Conservation (phyloP, 140 eudicot genomes). For the Erigeron philadelphicus region DNA sequence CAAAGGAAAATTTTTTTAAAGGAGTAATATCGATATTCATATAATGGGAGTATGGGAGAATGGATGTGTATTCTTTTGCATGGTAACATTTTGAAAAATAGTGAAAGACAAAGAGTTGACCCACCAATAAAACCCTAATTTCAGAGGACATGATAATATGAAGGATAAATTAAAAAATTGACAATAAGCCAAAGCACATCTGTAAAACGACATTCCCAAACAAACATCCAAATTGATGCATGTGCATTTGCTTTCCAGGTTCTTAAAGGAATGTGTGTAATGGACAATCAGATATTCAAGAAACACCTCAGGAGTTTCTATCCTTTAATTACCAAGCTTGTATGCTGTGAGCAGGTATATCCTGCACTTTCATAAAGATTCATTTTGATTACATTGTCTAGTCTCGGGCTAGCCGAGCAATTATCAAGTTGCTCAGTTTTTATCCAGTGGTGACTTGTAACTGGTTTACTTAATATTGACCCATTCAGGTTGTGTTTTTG, state of each 20-base stretch:
- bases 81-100: not conserved
- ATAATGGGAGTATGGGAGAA: not conserved
- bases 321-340: constrained; percentile 85
- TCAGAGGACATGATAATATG: not conserved
- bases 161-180: not conserved
- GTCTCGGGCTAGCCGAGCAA: not conserved
- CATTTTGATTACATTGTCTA: not conserved
- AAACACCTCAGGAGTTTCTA: constrained; percentile 83
- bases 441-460: not conserved
- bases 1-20: not conserved
- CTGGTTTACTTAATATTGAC: not conserved
- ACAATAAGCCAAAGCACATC: not conserved
- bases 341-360: constrained; percentile 94
- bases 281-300: constrained; percentile 76
- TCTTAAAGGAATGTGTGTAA: constrained; percentile 77
- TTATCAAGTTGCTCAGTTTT: no score
- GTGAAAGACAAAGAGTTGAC: not conserved
- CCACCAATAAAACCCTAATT: not conserved
- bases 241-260: constrained; percentile 47
- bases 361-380: not conserved
- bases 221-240: not conserved
- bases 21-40: not conserved
- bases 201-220: not conserved
- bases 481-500: not conserved
- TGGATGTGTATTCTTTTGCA: not conserved